Conservation (phyloP, 73 alveolate genomes). For the Paramecium primaurelia region DNA sequence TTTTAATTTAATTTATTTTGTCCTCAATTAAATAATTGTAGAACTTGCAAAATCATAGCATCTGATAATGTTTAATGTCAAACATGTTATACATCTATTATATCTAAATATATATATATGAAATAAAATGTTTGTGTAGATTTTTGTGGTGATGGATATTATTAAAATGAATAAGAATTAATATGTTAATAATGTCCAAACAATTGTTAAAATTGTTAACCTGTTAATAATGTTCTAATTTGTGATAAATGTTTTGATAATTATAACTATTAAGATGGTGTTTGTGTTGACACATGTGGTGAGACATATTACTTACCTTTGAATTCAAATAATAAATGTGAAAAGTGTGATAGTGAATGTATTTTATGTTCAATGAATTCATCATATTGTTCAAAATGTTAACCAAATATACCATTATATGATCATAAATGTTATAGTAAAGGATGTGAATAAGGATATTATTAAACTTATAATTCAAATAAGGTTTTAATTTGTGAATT, state of each 20-base stretch:
- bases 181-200: not conserved
- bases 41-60: not conserved
- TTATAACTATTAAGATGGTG: not conserved
- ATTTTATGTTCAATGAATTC: not conserved
- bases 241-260: not conserved
- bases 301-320: not conserved
- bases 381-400: not conserved
- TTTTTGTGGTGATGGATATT: slow-evolving; percentile 20
- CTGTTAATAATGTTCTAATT: not conserved
- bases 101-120: not conserved
- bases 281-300: slow-evolving; percentile 1
- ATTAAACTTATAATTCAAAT: not conserved
- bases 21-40: slow-evolving; percentile 3
- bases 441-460: slow-evolving; percentile 5
- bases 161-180: not conserved
- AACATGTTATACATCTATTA: not conserved
- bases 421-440: not conserved
- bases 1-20: not conserved
- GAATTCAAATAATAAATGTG: not conserved
- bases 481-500: not conserved
- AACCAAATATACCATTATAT: not conserved
- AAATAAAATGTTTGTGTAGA: not conserved
- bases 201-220: not conserved
- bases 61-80: not conserved
- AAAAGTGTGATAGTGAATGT: slow-evolving; percentile 9